A percentile compares a stretch with the other conserved stretches of the same genome.
Evolutionary conservation across 2,329 filamentous ascomycete species (phyloP).

Genomic region (Ascochyta viciae-villosae): DNA sequence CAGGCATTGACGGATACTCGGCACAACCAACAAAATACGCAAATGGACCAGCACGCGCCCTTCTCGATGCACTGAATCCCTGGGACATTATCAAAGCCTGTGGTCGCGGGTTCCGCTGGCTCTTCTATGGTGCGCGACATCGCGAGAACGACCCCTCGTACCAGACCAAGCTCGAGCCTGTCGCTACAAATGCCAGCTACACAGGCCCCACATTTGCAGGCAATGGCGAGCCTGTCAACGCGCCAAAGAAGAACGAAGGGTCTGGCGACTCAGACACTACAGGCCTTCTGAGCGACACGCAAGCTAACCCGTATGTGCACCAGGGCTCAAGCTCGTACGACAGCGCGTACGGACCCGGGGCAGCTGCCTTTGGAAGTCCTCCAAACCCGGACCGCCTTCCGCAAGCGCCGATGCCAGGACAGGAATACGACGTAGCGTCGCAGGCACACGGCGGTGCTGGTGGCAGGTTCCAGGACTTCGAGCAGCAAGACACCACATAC

Average conservation of each 20-base stretch:
- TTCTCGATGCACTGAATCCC: slow-evolving; percentile 76
- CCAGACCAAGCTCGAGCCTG: slow-evolving; percentile 28
- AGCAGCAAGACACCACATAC: slow-evolving; percentile 31
- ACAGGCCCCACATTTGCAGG: slow-evolving; percentile 34
- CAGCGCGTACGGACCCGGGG: slow-evolving; percentile 15
- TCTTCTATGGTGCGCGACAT: slow-evolving; percentile 74
- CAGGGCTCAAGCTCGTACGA: slow-evolving; percentile 13
- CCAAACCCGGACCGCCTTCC: slow-evolving; percentile 30
- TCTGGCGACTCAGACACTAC: slow-evolving; percentile 37
- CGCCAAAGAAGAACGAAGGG: slow-evolving; percentile 25
- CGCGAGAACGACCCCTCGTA: slow-evolving; percentile 57
- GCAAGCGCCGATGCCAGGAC: slow-evolving; percentile 29
- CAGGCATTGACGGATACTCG: slow-evolving; percentile 18
- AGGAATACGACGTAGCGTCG: slow-evolving; percentile 33
- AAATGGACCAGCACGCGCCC: slow-evolving; percentile 70
- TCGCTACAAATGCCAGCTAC: slow-evolving; percentile 26
- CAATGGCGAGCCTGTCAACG: slow-evolving; percentile 23
- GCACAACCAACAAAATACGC: slow-evolving; percentile 54
- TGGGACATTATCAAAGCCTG: slow-evolving; percentile 85
- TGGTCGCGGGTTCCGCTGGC: slow-evolving; percentile 78
- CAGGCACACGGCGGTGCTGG: slow-evolving; percentile 1
- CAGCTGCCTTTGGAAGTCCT: slow-evolving; percentile 4
- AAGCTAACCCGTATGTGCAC: slow-evolving; percentile 33
- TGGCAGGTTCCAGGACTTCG: slow-evolving; percentile 23
- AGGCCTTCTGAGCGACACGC: slow-evolving; percentile 31